phyloP scores from a whole-genome alignment of 345 rosid genomes.

The Noccaea caerulescens region DNA sequence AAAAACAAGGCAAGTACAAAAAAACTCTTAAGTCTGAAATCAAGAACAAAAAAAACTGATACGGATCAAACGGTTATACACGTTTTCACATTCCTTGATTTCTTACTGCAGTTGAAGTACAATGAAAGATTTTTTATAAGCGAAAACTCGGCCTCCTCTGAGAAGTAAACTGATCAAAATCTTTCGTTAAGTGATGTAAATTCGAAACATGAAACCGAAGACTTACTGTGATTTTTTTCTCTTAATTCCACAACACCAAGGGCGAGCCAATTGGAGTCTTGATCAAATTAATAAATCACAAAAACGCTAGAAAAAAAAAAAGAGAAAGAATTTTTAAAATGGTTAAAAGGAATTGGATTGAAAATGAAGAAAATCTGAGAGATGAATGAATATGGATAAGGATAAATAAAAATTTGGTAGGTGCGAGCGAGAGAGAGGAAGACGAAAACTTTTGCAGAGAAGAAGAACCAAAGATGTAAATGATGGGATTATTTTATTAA shows the following conservation, averaged over 20 bases:
- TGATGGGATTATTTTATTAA: background rate
- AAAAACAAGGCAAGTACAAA: no score
- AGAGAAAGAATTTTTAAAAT: background rate
- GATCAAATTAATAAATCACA: background rate
- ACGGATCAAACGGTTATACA: background rate
- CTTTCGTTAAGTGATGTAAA: background rate
- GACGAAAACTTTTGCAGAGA: background rate
- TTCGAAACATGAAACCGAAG: background rate
- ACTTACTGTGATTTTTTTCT: slow-evolving; percentile 10
- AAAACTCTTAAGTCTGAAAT: background rate
- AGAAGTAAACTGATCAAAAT: background rate
- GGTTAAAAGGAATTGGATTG: background rate
- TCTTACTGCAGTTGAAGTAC: background rate
- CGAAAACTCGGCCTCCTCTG: background rate
- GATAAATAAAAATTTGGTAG: background rate
- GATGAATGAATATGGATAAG: background rate
- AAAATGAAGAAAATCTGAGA: background rate
- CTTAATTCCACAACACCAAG: background rate
- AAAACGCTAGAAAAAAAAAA: background rate
- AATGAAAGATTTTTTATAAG: background rate
- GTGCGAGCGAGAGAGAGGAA: background rate
- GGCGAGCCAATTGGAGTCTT: background rate
- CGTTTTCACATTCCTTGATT: background rate
- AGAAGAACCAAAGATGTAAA: slow-evolving; percentile 2
- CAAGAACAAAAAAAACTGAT: background rate